Evolutionary conservation across 352 stramenopile genomes (phyloP).

Genomic region (Globisporangium camurandrum): DNA sequence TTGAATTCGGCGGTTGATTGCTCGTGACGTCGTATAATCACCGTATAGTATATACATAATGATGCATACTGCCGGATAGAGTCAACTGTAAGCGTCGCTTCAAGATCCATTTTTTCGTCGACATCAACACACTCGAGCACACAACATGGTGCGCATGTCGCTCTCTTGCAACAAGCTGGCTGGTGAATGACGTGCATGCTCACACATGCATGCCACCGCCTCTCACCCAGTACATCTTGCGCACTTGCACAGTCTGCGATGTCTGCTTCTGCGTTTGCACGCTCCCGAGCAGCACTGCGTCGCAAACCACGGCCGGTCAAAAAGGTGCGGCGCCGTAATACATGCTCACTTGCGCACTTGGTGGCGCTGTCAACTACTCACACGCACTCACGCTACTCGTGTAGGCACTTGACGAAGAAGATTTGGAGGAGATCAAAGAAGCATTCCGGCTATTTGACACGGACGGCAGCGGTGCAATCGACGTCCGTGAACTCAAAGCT

Average conservation of each 20-base stretch:
- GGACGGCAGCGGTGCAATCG: constrained; percentile 86
- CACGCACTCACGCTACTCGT: not conserved
- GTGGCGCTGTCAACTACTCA: not conserved
- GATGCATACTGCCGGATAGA: too few relatives aligned
- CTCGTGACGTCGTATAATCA: too few relatives aligned
- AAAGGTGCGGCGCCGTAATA: constrained; percentile 25
- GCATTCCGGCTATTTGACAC: constrained; percentile 93
- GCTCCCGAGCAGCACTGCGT: constrained; percentile 45
- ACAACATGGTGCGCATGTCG: not conserved
- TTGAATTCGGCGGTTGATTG: too few relatives aligned
- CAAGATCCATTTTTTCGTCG: too few relatives aligned
- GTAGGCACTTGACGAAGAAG: constrained; percentile 85
- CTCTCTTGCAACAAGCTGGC: not conserved
- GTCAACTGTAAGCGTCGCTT: too few relatives aligned
- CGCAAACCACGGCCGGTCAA: constrained; percentile 57
- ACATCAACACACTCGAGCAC: too few relatives aligned
- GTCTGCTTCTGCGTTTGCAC: constrained; percentile 57
- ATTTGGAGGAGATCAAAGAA: constrained; percentile 91
- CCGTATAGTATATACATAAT: too few relatives aligned
- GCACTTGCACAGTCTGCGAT: constrained; percentile 18
- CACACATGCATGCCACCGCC: not conserved
- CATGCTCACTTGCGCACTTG: not conserved
- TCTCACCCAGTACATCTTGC: not conserved
- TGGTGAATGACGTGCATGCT: not conserved
- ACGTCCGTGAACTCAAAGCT: constrained; percentile 91